These are phyloP conservation scores for Metschnikowia amazonensis DNA, from an alignment of 805 yeast species.

Conservation along the genomic window DNA sequence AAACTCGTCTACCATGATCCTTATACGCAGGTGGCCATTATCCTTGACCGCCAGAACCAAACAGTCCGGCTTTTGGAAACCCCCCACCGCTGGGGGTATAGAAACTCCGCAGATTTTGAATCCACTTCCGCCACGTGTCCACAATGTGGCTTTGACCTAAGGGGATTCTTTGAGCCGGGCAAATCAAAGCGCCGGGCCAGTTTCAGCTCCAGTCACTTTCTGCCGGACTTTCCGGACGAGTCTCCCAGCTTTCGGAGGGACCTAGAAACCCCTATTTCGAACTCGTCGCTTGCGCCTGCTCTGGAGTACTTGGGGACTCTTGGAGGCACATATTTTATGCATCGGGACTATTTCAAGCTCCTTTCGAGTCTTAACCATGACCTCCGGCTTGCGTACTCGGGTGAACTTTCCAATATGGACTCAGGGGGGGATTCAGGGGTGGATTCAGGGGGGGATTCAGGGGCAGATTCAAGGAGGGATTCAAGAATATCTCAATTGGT, in stretches of 20 bases:
- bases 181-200: not conserved
- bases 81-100: not conserved
- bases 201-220: not conserved
- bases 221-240: not conserved
- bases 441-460: too few species aligned
- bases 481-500: too few species aligned
- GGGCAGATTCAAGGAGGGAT: too few species aligned
- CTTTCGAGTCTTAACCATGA: constrained; percentile 25
- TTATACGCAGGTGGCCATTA: constrained; percentile 29
- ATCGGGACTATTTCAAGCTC: constrained; percentile 35
- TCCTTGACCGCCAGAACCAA: constrained; percentile 28
- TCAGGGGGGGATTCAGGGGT: too few species aligned
- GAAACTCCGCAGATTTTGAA: not conserved
- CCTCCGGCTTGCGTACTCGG: not conserved
- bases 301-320: constrained; percentile 4
- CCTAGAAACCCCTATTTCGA: not conserved
- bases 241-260: not conserved
- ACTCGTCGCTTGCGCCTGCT: not conserved
- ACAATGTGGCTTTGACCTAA: not conserved
- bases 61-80: not conserved
- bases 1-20: constrained; percentile 36
- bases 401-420: too few species aligned
- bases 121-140: constrained; percentile 1
- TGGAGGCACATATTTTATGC: constrained; percentile 25
- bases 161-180: not conserved